Conservation (phyloP, 2,329 filamentous ascomycete species). For the Diaporthe aspalathi region DNA sequence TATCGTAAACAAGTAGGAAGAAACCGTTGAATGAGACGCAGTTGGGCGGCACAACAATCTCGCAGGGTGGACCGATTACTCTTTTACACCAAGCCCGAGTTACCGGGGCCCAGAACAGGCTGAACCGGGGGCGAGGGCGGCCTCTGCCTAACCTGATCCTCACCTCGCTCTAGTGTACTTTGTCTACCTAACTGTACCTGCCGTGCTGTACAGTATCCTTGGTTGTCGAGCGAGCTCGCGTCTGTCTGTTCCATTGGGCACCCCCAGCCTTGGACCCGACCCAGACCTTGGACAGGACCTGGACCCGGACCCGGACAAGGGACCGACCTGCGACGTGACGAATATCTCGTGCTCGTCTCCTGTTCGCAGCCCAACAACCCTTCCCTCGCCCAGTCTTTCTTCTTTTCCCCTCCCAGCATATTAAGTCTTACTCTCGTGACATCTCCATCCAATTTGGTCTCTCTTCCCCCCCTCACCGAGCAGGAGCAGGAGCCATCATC, state of each 20-base stretch:
- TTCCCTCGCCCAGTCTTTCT: not conserved
- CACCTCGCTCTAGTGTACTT: not conserved
- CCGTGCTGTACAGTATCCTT: not conserved
- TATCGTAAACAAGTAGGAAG: not conserved
- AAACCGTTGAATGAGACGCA: not conserved
- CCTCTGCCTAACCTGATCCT: slow-evolving; percentile 29
- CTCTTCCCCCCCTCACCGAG: not conserved
- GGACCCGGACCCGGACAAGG: slow-evolving; percentile 30
- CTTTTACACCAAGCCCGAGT: slow-evolving; percentile 10
- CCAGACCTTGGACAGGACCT: slow-evolving; percentile 1
- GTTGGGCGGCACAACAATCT: slow-evolving; percentile 21
- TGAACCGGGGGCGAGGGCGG: slow-evolving; percentile 21
- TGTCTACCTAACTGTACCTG: not conserved
- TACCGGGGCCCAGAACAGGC: slow-evolving; percentile 22
- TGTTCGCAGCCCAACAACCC: slow-evolving; percentile 8
- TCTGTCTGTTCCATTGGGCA: slow-evolving; percentile 5
- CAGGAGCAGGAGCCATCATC: not conserved
- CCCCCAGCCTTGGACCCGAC: slow-evolving; percentile 5
- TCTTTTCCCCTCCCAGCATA: not conserved
- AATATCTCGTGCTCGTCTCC: slow-evolving; percentile 21
- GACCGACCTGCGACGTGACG: slow-evolving; percentile 26
- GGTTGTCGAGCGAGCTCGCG: not conserved
- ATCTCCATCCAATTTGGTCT: not conserved
- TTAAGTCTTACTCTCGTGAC: not conserved
- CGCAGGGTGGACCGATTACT: slow-evolving; percentile 1